These are phyloP conservation scores for Trichocomaceae sp. DNA, from an alignment of 2,329 filamentous ascomycete genomes.

Conservation along the genomic window DNA sequence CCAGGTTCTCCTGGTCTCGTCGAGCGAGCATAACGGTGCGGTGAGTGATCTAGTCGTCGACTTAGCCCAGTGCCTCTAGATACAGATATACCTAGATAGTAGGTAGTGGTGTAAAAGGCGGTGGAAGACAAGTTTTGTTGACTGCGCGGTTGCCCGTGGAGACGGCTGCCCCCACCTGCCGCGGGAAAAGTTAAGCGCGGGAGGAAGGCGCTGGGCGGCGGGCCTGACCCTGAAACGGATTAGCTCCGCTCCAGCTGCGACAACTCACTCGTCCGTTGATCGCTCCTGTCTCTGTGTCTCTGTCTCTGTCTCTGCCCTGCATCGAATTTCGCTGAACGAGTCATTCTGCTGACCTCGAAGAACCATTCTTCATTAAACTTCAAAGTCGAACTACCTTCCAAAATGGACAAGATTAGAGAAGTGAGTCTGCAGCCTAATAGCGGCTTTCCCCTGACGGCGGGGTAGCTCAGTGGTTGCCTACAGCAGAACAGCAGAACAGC, in stretches of 20 bases:
- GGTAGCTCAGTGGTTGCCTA: conserved; percentile 28
- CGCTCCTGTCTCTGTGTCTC: conserved; percentile 16
- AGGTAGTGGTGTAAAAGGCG: neutral
- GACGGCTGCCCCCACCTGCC: conserved; percentile 17
- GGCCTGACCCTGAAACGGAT: conserved; percentile 14
- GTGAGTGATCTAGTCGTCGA: neutral
- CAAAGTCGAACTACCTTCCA: conserved; percentile 30
- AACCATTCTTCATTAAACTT: conserved; percentile 22
- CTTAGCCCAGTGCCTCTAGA: too few species aligned
- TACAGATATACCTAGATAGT: too few species aligned
- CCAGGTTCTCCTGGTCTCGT: conserved; percentile 81
- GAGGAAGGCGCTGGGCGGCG: conserved; percentile 8
- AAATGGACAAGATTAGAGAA: conserved; percentile 57
- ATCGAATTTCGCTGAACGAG: conserved; percentile 34
- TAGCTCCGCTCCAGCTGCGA: conserved; percentile 16
- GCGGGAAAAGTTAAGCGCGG: neutral
- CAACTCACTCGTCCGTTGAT: conserved; percentile 5
- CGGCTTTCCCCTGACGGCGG: conserved; percentile 27
- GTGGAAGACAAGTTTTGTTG: conserved; percentile 20
- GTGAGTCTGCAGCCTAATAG: conserved; percentile 6
- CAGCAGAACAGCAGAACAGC: conserved; percentile 7
- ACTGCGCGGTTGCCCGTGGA: conserved; percentile 35
- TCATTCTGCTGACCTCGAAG: too few species aligned
- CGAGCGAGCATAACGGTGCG: conserved; percentile 70
- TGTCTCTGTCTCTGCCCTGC: conserved; percentile 13